phyloP scores from a whole-genome alignment of 78 protist species.

The Paulinella micropora region DNA sequence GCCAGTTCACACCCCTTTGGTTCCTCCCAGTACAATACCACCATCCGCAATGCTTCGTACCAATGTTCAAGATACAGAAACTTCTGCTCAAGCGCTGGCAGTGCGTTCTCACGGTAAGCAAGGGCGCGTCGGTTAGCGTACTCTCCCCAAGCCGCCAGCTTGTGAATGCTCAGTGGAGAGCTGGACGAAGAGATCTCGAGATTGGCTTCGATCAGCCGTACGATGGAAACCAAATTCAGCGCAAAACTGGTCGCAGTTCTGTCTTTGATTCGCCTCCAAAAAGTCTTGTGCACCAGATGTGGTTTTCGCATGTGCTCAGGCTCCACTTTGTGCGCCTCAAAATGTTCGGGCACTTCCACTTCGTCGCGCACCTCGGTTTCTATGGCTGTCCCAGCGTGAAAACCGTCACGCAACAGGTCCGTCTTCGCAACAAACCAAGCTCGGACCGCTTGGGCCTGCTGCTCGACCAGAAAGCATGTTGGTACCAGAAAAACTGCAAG shows the following conservation, averaged over 20 bases:
- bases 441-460: neutral
- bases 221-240: too few relatives aligned
- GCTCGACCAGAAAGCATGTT: neutral
- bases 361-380: neutral
- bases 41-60: conserved; percentile 4
- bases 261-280: neutral
- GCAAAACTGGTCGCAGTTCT: neutral
- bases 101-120: too few relatives aligned
- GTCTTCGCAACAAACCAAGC: neutral
- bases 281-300: neutral
- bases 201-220: too few relatives aligned
- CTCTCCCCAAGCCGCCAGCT: neutral
- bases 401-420: neutral
- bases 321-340: neutral
- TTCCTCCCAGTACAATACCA: conserved; percentile 9
- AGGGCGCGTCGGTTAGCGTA: neutral
- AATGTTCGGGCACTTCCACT: neutral
- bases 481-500: neutral
- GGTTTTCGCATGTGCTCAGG: neutral
- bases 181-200: neutral
- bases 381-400: neutral
- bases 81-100: neutral
- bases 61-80: neutral
- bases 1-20: too few relatives aligned
- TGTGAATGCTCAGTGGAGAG: neutral